Conservation (phyloP, 495 filamentous ascomycete species). For the Bacidia rubella region DNA sequence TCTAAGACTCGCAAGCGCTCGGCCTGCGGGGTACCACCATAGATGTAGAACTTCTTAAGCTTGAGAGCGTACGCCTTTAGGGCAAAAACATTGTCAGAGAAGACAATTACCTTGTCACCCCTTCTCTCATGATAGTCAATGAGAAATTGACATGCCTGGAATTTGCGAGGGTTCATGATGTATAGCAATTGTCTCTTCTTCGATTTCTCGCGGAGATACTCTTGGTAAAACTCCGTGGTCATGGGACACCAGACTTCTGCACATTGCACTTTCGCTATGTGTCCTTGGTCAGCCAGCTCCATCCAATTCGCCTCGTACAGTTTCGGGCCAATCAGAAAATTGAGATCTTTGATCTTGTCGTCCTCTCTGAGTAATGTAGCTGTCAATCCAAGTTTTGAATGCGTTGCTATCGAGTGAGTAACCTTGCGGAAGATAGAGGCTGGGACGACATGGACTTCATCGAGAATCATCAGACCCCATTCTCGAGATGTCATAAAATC, state of each 20-base stretch:
- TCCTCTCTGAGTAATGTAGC: constrained; percentile 92
- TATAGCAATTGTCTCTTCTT: constrained; percentile 65
- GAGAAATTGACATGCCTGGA: constrained; percentile 90
- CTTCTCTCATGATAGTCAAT: constrained; percentile 95
- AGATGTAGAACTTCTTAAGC: constrained; percentile 83
- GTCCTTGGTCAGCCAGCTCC: constrained; percentile 91
- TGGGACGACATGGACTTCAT: constrained; percentile 97
- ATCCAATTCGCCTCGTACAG: constrained; percentile 99
- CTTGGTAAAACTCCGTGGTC: constrained; percentile 94
- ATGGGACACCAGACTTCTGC: constrained; percentile 99
- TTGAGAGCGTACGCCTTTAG: constrained; percentile 73
- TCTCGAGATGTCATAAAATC: constrained; percentile 81
- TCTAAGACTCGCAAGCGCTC: constrained; percentile 85
- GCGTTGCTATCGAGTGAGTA: constrained; percentile 78
- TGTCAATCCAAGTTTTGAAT: constrained; percentile 93
- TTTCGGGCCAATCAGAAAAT: constrained; percentile 95
- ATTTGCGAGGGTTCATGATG: constrained; percentile 96
- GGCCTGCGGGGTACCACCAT: constrained; percentile 70
- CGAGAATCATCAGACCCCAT: constrained; percentile 96
- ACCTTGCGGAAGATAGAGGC: constrained; percentile 92
- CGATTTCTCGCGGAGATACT: constrained; percentile 67
- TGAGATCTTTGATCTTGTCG: constrained; percentile 94
- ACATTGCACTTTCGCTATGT: constrained; percentile 95
- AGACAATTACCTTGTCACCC: constrained; percentile 98
- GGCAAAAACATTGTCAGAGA: constrained; percentile 96